phyloP scores from a whole-genome alignment of 306 rosid species.

The Betula pendula region DNA sequence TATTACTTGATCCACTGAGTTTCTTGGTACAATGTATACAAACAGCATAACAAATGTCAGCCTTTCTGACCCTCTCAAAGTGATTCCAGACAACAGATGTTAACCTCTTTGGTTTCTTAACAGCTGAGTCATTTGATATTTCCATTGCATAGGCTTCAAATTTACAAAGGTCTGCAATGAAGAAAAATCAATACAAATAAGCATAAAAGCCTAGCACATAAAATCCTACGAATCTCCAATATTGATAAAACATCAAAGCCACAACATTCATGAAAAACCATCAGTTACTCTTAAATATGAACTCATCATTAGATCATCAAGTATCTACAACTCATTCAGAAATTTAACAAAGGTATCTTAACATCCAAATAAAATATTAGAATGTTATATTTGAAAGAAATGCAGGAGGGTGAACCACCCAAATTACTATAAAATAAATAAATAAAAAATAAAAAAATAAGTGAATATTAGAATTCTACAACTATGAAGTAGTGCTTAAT shows the following conservation, averaged over 20 bases:
- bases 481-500: too few relatives aligned
- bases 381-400: background rate
- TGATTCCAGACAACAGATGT: conserved; percentile 99
- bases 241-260: background rate
- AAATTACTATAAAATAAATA: background rate
- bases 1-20: conserved; percentile 97
- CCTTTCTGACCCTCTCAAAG: conserved; percentile 92
- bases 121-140: conserved; percentile 59
- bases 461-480: background rate
- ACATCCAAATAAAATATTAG: background rate
- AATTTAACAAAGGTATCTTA: background rate
- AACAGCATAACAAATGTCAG: conserved; percentile 84
- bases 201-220: background rate
- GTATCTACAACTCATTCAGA: background rate
- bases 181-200: conserved; percentile 6
- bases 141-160: conserved; percentile 62
- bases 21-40: conserved; percentile 93
- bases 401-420: background rate
- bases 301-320: background rate
- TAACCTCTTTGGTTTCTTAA: conserved; percentile 84
- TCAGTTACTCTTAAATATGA: background rate
- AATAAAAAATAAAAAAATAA: background rate
- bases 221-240: conserved; percentile 14
- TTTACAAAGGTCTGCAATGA: conserved; percentile 39
- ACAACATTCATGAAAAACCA: background rate